Evolutionary conservation across 352 stramenopile genomes (phyloP).

Genomic region (Pilasporangium apinafurcum): DNA sequence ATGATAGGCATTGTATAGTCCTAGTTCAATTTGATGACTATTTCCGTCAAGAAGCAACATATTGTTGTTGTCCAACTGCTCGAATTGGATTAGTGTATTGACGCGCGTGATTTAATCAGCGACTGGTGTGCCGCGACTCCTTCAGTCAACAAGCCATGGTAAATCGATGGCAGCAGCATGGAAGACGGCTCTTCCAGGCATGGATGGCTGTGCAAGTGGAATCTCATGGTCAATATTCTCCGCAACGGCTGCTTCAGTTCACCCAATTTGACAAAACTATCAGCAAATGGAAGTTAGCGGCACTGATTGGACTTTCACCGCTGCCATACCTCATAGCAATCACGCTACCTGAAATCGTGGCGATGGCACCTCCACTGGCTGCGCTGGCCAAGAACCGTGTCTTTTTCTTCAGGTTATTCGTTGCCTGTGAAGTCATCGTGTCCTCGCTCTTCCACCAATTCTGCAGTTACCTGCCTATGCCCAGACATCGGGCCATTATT

Average conservation of each 20-base stretch:
- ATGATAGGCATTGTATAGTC: too few species aligned
- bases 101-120: too few species aligned
- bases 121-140: too few species aligned
- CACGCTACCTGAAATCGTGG: slow-evolving; percentile 11
- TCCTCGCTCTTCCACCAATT: slow-evolving; percentile 13
- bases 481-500: not conserved
- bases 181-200: too few species aligned
- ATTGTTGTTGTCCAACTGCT: too few species aligned
- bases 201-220: slow-evolving; percentile 20
- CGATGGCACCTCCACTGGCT: slow-evolving; percentile 6
- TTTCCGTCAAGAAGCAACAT: too few species aligned
- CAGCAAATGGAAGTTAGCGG: not conserved
- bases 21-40: too few species aligned
- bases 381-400: slow-evolving; percentile 7
- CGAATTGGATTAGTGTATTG: too few species aligned
- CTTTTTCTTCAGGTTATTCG: slow-evolving; percentile 13
- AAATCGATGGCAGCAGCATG: too few species aligned
- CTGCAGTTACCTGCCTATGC: slow-evolving; percentile 11
- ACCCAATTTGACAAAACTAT: slow-evolving; percentile 4
- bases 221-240: slow-evolving; percentile 15
- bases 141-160: too few species aligned
- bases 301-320: slow-evolving; percentile 4
- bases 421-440: slow-evolving; percentile 10
- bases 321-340: slow-evolving; percentile 9
- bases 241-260: slow-evolving; percentile 11